These are phyloP conservation scores for Pseudognaphalium luteoalbum DNA, from an alignment of 129 eudicot species.

Conservation along the genomic window DNA sequence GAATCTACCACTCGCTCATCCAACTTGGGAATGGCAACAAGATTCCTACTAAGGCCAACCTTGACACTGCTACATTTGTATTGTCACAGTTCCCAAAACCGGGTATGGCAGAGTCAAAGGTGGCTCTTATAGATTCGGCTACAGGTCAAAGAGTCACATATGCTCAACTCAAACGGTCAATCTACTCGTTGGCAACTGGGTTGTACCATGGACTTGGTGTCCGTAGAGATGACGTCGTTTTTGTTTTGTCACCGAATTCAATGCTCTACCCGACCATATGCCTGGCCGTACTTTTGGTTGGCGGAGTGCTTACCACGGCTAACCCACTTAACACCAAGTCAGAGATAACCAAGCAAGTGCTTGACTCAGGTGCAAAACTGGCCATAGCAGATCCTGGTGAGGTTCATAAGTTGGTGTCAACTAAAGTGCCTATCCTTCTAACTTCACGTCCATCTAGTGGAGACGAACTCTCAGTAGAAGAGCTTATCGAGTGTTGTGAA, in stretches of 20 bases:
- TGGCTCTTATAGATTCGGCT: constrained; percentile 61
- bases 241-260: constrained; percentile 65
- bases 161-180: constrained; percentile 52
- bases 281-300: constrained; percentile 58
- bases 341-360: constrained; percentile 69
- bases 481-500: constrained; percentile 52
- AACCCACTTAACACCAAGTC: constrained; percentile 66
- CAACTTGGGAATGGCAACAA: constrained; percentile 39
- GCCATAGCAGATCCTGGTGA: constrained; percentile 55
- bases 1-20: constrained; percentile 59
- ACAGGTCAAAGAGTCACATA: constrained; percentile 47
- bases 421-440: constrained; percentile 51
- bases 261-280: constrained; percentile 66
- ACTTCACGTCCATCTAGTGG: constrained; percentile 39
- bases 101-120: constrained; percentile 40
- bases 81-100: constrained; percentile 54
- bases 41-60: constrained; percentile 49
- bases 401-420: constrained; percentile 40
- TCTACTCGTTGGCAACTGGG: constrained; percentile 55
- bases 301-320: constrained; percentile 70
- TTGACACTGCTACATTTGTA: constrained; percentile 59
- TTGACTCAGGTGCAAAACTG: constrained; percentile 63
- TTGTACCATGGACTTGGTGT: constrained; percentile 61
- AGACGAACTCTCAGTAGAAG: constrained; percentile 50
- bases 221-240: constrained; percentile 64